Percentiles rank a stretch among this genome's conserved stretches.
phyloP scores from a whole-genome alignment of 345 rosid genomes.

The Corchorus olitorius region DNA sequence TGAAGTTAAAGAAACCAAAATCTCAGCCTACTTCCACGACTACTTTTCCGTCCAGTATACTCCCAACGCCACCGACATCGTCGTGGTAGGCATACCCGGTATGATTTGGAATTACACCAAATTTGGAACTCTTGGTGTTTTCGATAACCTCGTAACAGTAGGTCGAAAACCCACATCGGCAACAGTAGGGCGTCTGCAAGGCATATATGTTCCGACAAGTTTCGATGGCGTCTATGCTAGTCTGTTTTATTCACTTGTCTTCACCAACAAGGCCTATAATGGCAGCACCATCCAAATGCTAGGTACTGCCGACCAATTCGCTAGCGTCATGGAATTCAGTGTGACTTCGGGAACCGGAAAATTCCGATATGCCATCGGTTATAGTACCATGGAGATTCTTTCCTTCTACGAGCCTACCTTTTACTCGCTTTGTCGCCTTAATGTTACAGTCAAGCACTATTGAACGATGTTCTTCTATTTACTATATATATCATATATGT shows the following conservation, averaged over 20 bases:
- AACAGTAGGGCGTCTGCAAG: background rate
- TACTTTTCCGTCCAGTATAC: too few relatives aligned
- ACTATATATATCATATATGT: too few relatives aligned
- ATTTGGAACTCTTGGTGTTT: slow-evolving; percentile 9
- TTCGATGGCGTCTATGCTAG: slow-evolving; percentile 18
- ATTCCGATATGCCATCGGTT: background rate
- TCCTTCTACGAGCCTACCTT: background rate
- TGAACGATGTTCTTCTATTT: too few relatives aligned
- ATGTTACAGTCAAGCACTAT: background rate
- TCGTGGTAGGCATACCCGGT: slow-evolving; percentile 5
- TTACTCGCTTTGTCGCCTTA: background rate
- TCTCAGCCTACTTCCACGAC: too few relatives aligned
- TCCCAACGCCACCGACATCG: slow-evolving; percentile 14
- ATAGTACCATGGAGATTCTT: background rate
- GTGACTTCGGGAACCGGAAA: slow-evolving; percentile 2
- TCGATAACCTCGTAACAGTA: slow-evolving; percentile 13
- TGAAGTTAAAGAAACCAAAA: too few relatives aligned
- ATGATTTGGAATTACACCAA: slow-evolving; percentile 13
- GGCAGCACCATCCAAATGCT: slow-evolving; percentile 6
- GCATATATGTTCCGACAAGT: background rate
- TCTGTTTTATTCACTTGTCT: background rate
- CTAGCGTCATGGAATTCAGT: background rate
- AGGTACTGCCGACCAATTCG: background rate
- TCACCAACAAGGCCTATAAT: too few relatives aligned
- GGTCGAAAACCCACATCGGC: background rate